phyloP scores from a whole-genome alignment of 441 rosid species.

The Croton setiger region DNA sequence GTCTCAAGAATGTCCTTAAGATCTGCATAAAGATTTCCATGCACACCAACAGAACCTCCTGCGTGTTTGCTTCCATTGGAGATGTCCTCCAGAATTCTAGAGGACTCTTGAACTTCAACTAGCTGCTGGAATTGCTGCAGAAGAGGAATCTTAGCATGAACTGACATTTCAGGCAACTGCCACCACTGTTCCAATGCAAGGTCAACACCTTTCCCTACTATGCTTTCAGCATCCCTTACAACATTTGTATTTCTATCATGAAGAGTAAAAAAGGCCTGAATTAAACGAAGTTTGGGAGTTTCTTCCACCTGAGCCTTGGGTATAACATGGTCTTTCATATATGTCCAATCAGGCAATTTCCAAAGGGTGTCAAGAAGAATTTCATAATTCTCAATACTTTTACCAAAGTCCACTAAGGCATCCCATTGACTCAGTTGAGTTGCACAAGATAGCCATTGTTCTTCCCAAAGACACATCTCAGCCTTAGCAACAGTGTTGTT shows the following conservation, averaged over 20 bases:
- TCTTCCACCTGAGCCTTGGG: conserved; percentile 99
- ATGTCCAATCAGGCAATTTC: conserved; percentile 96
- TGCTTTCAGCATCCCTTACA: conserved; percentile 82
- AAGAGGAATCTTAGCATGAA: conserved; percentile 90
- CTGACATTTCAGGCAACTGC: conserved; percentile 98
- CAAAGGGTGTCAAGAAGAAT: conserved; percentile 93
- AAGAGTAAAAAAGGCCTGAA: conserved; percentile 88
- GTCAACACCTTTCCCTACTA: conserved; percentile 88
- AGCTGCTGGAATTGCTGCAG: conserved; percentile 97
- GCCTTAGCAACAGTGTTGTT: conserved; percentile 94
- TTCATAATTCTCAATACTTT: conserved; percentile 86
- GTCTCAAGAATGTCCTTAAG: conserved; percentile 98
- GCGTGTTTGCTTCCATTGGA: conserved; percentile 78
- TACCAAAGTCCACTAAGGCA: conserved; percentile 92
- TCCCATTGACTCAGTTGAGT: conserved; percentile 98
- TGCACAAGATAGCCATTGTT: conserved; percentile 96
- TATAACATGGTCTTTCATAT: conserved; percentile 90
- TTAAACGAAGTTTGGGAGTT: conserved; percentile 86
- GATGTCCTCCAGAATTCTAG: conserved; percentile 79
- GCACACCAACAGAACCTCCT: conserved; percentile 59
- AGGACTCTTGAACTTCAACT: conserved; percentile 98
- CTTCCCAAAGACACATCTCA: conserved; percentile 99
- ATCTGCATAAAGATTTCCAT: conserved; percentile 83
- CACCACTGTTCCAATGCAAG: conserved; percentile 98
- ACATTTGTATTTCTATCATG: conserved; percentile 84